Evolutionary conservation across 2,329 filamentous ascomycete genomes (phyloP), one percentile per base, ranked within the genome.

Genomic region (Aspergillus sp.): DNA sequence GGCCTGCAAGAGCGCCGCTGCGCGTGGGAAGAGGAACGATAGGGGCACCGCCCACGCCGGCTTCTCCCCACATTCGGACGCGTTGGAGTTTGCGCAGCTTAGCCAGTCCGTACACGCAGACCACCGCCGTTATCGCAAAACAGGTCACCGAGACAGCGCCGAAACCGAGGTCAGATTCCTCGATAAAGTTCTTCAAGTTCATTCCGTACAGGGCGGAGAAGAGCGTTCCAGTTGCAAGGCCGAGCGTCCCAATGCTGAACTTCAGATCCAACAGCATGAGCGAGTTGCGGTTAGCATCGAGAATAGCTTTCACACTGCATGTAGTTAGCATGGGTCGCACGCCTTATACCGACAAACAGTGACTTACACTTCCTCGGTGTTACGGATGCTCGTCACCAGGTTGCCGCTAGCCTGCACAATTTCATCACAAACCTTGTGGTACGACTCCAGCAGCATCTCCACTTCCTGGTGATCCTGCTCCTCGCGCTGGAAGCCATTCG

Each of bases 141-240:
- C 89, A 95, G 55, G 83, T 77, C 16, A 77, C 79, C 2, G 88
- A 90, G 55, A 99, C 86, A 49, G 83, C 83, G 44, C 81, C 81
- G 70, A 99, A 97, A 10, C 93, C 94, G 71, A 90, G 83, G 71
- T 90, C 84, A 1, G 89, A 92, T 69, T 97, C 93, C 76, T 99
- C 94, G 64, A 97, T 91, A 72, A 97, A 97, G 74, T 97, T 97
- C 70, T 97, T 95, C 59, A 99, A 78, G 76, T 99, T 99, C 92
- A 97, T 97, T 63, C 94, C 94, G 80, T 97, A 99, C n/a, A 99
- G 85, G n/a, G 92, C 92, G 7, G 94, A 95, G 64, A 97, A 82
- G 68, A 97, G 95, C 46, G 94, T 97, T 50, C 94, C 94, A 68
- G 92, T 91, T 50, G 91, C 93, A 45, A 97, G 85, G n/a, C 92